These are phyloP conservation scores for Pythium chondricola DNA, from an alignment of 352 stramenopile genomes.

Conservation along the genomic window DNA sequence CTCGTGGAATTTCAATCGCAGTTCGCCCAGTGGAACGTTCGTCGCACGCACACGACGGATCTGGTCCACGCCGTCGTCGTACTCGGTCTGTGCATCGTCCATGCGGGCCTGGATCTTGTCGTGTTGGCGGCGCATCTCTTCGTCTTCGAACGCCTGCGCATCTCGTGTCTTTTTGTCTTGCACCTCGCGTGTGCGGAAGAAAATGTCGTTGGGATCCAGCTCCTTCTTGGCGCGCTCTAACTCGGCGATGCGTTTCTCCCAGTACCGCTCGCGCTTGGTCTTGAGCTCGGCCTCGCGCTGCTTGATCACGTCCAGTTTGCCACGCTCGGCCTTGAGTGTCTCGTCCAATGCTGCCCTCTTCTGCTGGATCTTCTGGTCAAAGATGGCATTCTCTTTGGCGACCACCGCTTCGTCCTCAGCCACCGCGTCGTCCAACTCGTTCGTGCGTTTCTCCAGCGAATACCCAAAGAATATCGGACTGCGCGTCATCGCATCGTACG, in stretches of 20 bases:
- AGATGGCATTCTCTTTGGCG: conserved; percentile 39
- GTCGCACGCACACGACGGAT: conserved; percentile 33
- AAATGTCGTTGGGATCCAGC: conserved; percentile 71
- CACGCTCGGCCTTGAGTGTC: conserved; percentile 30
- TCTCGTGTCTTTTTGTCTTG: conserved; percentile 53
- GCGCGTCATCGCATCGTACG: conserved; percentile 38
- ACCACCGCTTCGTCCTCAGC: conserved; percentile 22
- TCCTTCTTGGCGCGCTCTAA: conserved; percentile 65
- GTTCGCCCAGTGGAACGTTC: conserved; percentile 43
- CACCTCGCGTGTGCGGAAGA: conserved; percentile 58
- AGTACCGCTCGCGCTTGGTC: conserved; percentile 52
- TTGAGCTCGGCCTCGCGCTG: conserved; percentile 42
- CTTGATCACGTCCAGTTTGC: conserved; percentile 45
- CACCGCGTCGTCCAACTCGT: conserved; percentile 32
- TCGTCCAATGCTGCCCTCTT: conserved; percentile 30
- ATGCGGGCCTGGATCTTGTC: conserved; percentile 38
- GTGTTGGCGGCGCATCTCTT: conserved; percentile 37
- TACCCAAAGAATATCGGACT: conserved; percentile 77
- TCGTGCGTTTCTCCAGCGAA: conserved; percentile 29
- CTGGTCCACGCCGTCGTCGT: conserved; percentile 22
- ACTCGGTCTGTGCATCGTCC: conserved; percentile 33
- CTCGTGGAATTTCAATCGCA: conserved; percentile 55
- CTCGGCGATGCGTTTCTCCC: conserved; percentile 52
- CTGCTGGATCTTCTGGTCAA: conserved; percentile 43
- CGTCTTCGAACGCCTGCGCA: conserved; percentile 49